Conservation (phyloP, 305 asterid species). For the Ajuga reptans region DNA sequence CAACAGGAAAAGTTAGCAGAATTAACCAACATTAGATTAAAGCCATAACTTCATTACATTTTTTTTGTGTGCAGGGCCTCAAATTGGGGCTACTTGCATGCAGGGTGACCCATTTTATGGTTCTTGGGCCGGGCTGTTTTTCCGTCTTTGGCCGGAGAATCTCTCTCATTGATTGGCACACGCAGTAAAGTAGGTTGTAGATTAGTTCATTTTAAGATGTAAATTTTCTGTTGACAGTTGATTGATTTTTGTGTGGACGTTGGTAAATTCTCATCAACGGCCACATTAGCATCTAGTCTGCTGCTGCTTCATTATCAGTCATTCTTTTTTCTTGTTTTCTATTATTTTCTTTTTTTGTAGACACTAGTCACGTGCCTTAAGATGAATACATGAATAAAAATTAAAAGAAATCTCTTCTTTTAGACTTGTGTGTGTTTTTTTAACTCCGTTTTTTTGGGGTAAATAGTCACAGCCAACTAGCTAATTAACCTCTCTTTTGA, state of each 20-base stretch:
- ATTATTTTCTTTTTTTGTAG: constrained; percentile 29
- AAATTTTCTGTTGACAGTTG: constrained; percentile 38
- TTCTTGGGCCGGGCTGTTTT: constrained; percentile 52
- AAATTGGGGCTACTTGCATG: constrained; percentile 48
- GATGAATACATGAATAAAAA: constrained; percentile 32
- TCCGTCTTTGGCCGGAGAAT: constrained; percentile 53
- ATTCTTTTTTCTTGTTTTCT: constrained; percentile 24
- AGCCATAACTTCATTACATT: not conserved
- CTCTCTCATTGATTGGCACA: constrained; percentile 31
- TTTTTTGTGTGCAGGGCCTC: constrained; percentile 65
- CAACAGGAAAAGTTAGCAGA: constrained; percentile 41
- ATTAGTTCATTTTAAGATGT: constrained; percentile 32
- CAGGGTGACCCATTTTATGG: constrained; percentile 31
- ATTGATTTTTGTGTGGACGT: constrained; percentile 38
- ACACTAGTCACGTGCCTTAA: constrained; percentile 27
- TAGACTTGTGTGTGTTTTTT: too few relatives aligned
- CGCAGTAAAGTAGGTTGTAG: constrained; percentile 33
- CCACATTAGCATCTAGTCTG: constrained; percentile 30
- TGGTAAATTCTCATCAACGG: constrained; percentile 22
- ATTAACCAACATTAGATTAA: constrained; percentile 47
- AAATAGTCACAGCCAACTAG: too few relatives aligned
- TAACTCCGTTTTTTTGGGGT: too few relatives aligned
- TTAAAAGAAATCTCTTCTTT: too few relatives aligned
- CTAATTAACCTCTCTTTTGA: too few relatives aligned
- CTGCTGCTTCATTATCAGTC: constrained; percentile 31